Base-by-base conservation (phyloP, 2,329 filamentous ascomycete species). In the Fusarium sulawesiense region DNA sequence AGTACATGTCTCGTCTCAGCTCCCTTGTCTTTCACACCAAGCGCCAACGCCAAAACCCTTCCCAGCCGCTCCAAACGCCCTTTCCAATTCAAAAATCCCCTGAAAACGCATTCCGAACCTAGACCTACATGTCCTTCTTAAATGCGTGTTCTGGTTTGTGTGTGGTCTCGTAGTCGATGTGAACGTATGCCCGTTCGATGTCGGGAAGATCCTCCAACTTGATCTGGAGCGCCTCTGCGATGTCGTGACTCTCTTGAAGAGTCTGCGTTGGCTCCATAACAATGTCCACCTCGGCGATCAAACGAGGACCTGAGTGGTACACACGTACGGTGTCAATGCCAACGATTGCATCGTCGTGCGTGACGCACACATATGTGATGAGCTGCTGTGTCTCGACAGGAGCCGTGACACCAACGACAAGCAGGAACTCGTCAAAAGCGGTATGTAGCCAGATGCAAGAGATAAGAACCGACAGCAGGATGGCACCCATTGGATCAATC, bases 81-180 rank as follows among this genome's bases (percentile, higher is more conserved):
- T 51, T 42, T 12, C 32, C 23, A 44, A 27, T 40, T 47, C 32
- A 50, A 47, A 58, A n/a, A 40, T 45, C 51, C 44, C 45, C 46
- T 62, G 50, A 54, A 49, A 60, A 54, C 37, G 32, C 46, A 63
- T 61, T 56, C 64, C 45, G 30, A 34, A 40, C 41, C 29, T 62
- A 59, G 58, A 54, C 49, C 57, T 75, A 90, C 40, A 90, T 67
- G 66, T 90, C 86, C 80, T 91, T 91, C 82, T 89, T 90, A 64
- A 82, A 84, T 16, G 82, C 82, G 75, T 90, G 94, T 83, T 98
- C 94, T 0, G 95, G 95, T 80, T 96, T 94, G 80, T 98, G 96
- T 20, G 92, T 94, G 6, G 94, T 98, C 83, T 98, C 96, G 75
- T 97, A 98, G 80, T 99, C 96, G 20, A 98, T 94, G 79, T 99